These are phyloP conservation scores for Tanacetum coccineum DNA, from an alignment of 129 eudicot species.

Conservation along the genomic window DNA sequence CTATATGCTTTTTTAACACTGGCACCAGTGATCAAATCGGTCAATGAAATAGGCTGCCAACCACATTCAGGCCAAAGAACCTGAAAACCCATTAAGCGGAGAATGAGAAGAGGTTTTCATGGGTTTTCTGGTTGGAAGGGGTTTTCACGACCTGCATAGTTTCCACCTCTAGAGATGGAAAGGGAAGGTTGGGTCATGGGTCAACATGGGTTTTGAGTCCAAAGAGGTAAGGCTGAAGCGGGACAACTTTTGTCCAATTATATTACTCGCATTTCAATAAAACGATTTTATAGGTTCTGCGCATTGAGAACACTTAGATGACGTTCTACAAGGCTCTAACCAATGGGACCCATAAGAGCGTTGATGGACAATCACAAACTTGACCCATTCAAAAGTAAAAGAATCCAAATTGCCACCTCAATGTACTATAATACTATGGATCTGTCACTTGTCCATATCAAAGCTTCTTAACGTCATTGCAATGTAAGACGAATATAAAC, in stretches of 20 bases:
- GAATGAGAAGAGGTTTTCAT: slow-evolving; percentile 8
- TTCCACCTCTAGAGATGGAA: too few relatives aligned
- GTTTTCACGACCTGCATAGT: too few relatives aligned
- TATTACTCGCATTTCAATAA: not conserved
- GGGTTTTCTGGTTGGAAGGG: too few relatives aligned
- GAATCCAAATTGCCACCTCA: too few relatives aligned
- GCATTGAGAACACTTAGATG: not conserved
- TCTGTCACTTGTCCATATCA: not conserved
- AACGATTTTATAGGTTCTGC: not conserved
- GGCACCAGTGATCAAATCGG: slow-evolving; percentile 74
- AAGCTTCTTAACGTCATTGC: slow-evolving; percentile 4
- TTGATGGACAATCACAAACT: too few relatives aligned
- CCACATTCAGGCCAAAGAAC: slow-evolving; percentile 99
- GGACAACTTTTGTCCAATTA: not conserved
- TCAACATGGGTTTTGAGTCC: too few relatives aligned
- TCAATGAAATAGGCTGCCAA: slow-evolving; percentile 92
- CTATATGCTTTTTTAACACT: slow-evolving; percentile 80
- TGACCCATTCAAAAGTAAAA: too few relatives aligned
- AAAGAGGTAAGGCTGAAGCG: too few relatives aligned
- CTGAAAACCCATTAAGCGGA: slow-evolving; percentile 31
- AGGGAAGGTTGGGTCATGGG: too few relatives aligned
- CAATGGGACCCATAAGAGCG: too few relatives aligned
- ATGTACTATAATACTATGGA: not conserved
- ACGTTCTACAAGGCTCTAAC: not conserved
- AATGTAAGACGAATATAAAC: not conserved